Evolutionary conservation across 495 filamentous ascomycete species (phyloP).

Genomic region (Tirmania nivea): DNA sequence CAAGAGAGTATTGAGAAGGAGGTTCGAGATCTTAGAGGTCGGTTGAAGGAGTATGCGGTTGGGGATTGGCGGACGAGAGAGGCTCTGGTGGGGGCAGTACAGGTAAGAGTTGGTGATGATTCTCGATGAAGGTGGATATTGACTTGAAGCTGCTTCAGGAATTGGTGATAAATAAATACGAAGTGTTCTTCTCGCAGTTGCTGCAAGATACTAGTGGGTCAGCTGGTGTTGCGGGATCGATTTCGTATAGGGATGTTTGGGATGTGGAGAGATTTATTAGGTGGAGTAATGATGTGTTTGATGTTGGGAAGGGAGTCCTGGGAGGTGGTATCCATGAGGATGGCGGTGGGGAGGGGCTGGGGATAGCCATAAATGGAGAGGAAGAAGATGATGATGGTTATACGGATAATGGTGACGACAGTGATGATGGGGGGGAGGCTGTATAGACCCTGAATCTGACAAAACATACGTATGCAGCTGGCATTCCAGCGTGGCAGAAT

Average conservation of each 20-base stretch:
- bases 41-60: slow-evolving; percentile 32
- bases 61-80: slow-evolving; percentile 39
- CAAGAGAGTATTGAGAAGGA: slow-evolving; percentile 10
- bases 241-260: slow-evolving; percentile 26
- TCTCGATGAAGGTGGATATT: too few relatives aligned
- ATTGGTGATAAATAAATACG: slow-evolving; percentile 36
- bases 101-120: slow-evolving; percentile 9
- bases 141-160: slow-evolving; percentile 17
- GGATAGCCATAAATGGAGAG: background rate
- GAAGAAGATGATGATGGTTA: background rate
- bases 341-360: slow-evolving; percentile 19
- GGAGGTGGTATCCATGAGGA: slow-evolving; percentile 10
- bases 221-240: slow-evolving; percentile 5
- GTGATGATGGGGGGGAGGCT: background rate
- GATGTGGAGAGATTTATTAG: slow-evolving; percentile 39
- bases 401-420: background rate
- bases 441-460: too few relatives aligned
- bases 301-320: slow-evolving; percentile 26
- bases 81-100: slow-evolving; percentile 38
- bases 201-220: slow-evolving; percentile 1
- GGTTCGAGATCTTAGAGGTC: slow-evolving; percentile 12
- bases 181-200: slow-evolving; percentile 32
- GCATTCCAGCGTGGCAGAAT: too few relatives aligned
- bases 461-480: too few relatives aligned
- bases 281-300: slow-evolving; percentile 37